Evolutionary conservation across 352 stramenopile species (phyloP).

Genomic region (Aphanomyces stellatus): DNA sequence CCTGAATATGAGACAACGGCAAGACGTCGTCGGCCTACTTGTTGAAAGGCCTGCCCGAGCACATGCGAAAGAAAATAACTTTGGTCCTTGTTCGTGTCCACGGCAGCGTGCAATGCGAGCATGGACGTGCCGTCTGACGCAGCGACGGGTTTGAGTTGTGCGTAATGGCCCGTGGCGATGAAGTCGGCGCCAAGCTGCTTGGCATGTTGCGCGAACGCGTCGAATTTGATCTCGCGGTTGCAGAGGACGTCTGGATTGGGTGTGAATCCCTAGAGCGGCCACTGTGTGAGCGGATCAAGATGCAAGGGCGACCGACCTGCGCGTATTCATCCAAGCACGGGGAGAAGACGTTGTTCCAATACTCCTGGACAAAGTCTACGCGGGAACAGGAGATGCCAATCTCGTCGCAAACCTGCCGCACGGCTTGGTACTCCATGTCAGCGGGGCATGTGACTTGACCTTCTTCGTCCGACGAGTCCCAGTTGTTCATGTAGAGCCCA

Average conservation of each 20-base stretch:
- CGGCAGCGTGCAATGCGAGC: constrained; percentile 72
- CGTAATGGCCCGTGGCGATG: constrained; percentile 97
- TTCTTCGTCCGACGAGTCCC: constrained; percentile 92
- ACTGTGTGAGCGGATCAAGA: not conserved
- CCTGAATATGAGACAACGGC: constrained; percentile 26
- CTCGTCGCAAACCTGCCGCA: constrained; percentile 85
- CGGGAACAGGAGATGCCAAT: constrained; percentile 74
- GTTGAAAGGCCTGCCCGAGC: constrained; percentile 45
- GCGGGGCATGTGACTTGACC: constrained; percentile 69
- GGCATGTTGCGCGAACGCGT: constrained; percentile 91
- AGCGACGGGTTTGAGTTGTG: constrained; percentile 32
- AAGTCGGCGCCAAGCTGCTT: constrained; percentile 78
- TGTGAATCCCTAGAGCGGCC: constrained; percentile 49
- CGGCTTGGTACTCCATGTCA: constrained; percentile 90
- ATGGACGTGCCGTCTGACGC: not conserved
- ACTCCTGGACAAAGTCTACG: constrained; percentile 90
- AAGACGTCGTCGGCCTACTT: constrained; percentile 8
- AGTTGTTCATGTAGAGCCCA: constrained; percentile 99
- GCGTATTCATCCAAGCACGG: constrained; percentile 91
- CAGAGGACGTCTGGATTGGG: constrained; percentile 94
- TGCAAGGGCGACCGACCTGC: constrained; percentile 23
- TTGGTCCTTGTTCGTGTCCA: constrained; percentile 92
- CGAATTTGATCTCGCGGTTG: constrained; percentile 99
- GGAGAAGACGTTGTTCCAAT: constrained; percentile 97
- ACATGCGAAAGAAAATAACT: constrained; percentile 95